Base-by-base conservation (phyloP, 1,284 basidiomycete species). In the Cryptococcus jaspeensis region DNA sequence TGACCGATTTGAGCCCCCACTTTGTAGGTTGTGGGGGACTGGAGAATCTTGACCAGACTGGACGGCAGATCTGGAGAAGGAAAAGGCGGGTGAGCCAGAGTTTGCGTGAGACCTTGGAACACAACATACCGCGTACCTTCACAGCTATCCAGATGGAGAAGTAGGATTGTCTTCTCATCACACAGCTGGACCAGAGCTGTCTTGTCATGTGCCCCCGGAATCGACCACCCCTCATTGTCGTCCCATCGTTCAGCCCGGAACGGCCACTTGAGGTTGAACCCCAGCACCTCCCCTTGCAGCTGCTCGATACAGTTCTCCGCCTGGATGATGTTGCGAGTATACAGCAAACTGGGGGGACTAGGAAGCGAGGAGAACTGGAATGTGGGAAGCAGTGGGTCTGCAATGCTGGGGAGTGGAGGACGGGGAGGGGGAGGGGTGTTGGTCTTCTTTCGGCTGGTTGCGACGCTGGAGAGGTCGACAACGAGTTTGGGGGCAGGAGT, bases 61-160 rank as follows among this genome's bases (percentile, higher is more conserved):
- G 53, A 46, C 1, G 76, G 73, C 15, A 74, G 64, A 5, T 53
- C 73, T 69, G 47, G n/a, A 4, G 2, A 48, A n/a, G 28, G 16
- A 25, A 28, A 25, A 3, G 15, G 2, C 40, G 12, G 15, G 38
- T 16, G 41, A 16, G 38, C 46, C 15, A 20, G 38, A 12, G 22
- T 16, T 18, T 11, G 23, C n/a, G n/a, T n/a, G n/a, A n/a, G 46
- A 47, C 6, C 20, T 13, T 3, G 12, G 36, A 40, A 5, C n/a
- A 8, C 63, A 69, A 60, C 50, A 74, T 75, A 52, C 35, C 55
- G 64, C 62, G 69, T 72, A n/a, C 57, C 60, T 5, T 64, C 64
- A 6, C n/a, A n/a, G n/a, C n/a, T n/a, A n/a, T n/a, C n/a, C n/a
- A 79, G 53, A 41, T 79, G 79, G 1, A 77, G 64, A 2, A 80